Percentiles rank a stretch among this genome's conserved stretches.
phyloP scores from a whole-genome alignment of 352 stramenopile species.

The Phytophthora citricola region DNA sequence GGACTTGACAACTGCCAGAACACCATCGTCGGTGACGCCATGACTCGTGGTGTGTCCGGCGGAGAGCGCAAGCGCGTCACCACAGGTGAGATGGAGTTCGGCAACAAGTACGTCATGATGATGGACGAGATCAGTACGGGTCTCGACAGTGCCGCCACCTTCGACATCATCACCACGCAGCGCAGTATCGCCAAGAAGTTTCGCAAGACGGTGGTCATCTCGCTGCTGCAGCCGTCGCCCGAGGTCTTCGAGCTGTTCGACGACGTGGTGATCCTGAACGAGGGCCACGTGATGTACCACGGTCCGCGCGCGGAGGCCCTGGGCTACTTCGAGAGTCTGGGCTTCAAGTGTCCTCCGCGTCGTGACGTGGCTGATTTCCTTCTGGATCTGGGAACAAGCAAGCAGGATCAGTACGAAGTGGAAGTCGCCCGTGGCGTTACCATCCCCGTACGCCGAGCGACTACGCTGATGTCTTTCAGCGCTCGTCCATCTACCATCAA shows the following conservation, averaged over 20 bases:
- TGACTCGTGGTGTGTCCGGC: conserved; percentile 74
- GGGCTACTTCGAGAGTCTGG: conserved; percentile 84
- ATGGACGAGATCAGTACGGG: conserved; percentile 86
- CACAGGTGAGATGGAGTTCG: conserved; percentile 84
- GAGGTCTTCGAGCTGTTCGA: conserved; percentile 95
- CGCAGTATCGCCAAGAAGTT: conserved; percentile 57
- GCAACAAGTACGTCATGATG: conserved; percentile 79
- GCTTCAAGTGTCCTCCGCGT: conserved; percentile 58
- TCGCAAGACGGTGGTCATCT: conserved; percentile 67
- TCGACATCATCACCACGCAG: conserved; percentile 67
- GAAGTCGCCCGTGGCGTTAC: not conserved
- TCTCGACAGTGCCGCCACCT: conserved; percentile 69
- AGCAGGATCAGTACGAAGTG: conserved; percentile 46
- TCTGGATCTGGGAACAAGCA: conserved; percentile 58
- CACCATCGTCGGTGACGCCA: conserved; percentile 72
- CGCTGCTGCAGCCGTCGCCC: conserved; percentile 90
- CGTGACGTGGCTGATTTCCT: conserved; percentile 93
- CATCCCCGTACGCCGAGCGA: conserved; percentile 1
- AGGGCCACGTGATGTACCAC: conserved; percentile 91
- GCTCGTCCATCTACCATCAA: conserved; percentile 18
- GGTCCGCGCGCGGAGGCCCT: conserved; percentile 62
- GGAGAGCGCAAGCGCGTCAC: conserved; percentile 83
- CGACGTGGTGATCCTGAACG: conserved; percentile 91
- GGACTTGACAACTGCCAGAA: conserved; percentile 63
- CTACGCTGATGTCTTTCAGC: conserved; percentile 27